These are phyloP conservation scores for Diaporthe velutina DNA, from an alignment of 2,329 filamentous ascomycete species.

Conservation along the genomic window DNA sequence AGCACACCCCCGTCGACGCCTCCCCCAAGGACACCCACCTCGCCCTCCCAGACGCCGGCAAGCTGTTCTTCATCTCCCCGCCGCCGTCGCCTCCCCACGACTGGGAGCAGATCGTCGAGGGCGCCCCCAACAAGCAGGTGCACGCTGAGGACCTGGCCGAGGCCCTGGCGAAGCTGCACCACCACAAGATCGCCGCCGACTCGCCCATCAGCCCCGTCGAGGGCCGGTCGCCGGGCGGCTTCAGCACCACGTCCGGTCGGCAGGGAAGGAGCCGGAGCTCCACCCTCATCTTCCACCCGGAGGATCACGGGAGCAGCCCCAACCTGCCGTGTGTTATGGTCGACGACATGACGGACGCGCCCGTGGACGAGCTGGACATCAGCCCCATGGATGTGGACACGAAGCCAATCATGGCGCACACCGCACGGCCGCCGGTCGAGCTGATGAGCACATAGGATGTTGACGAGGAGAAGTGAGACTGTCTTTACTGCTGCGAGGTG, in stretches of 20 bases:
- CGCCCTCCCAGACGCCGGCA: constrained; percentile 76
- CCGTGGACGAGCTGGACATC: constrained; percentile 53
- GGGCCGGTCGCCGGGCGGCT: constrained; percentile 42
- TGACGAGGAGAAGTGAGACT: neutral
- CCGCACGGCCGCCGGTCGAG: constrained; percentile 74
- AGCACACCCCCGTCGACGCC: constrained; percentile 68
- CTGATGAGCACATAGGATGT: constrained; percentile 64
- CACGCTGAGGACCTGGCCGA: constrained; percentile 78
- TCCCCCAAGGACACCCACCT: constrained; percentile 67
- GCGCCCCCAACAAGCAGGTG: constrained; percentile 77
- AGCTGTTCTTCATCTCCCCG: constrained; percentile 80
- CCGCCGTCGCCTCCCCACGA: constrained; percentile 77
- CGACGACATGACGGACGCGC: constrained; percentile 74
- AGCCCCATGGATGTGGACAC: constrained; percentile 55
- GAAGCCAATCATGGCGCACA: constrained; percentile 71
- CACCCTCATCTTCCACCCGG: constrained; percentile 75
- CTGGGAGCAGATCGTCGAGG: constrained; percentile 77
- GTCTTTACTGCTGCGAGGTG: constrained; percentile 13
- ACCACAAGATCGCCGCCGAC: constrained; percentile 48
- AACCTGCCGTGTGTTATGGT: constrained; percentile 75
- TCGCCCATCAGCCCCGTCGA: constrained; percentile 48
- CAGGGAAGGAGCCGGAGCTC: constrained; percentile 69
- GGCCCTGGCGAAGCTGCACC: constrained; percentile 73
- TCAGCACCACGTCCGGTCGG: constrained; percentile 35
- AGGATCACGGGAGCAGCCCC: constrained; percentile 66